Conservation (phyloP, 805 yeast genomes). For the Pichia occidentalis region DNA sequence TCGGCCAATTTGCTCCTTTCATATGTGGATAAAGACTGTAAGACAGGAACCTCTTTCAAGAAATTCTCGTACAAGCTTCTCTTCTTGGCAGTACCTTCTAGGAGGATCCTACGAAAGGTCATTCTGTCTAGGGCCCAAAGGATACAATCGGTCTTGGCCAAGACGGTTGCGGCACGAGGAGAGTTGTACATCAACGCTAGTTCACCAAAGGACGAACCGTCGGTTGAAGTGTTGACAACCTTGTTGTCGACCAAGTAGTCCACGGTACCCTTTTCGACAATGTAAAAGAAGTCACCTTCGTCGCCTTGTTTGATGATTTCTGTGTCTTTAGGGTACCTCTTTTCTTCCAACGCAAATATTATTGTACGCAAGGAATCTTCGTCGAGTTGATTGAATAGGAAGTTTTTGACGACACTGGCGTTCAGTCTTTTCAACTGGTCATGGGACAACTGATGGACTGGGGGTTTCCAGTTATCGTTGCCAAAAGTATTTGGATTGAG, state of each 20-base stretch:
- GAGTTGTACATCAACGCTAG: slow-evolving; percentile 95
- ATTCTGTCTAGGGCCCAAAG: slow-evolving; percentile 92
- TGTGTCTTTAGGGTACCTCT: slow-evolving; percentile 48
- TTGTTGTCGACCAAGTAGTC: slow-evolving; percentile 69
- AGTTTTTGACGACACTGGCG: slow-evolving; percentile 69
- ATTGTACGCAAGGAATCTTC: slow-evolving; percentile 70
- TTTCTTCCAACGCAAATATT: slow-evolving; percentile 77
- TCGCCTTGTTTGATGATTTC: slow-evolving; percentile 85
- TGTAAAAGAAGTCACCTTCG: slow-evolving; percentile 88
- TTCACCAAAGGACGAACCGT: slow-evolving; percentile 93
- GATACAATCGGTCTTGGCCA: slow-evolving; percentile 61
- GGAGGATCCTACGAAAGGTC: slow-evolving; percentile 84
- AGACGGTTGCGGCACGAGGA: slow-evolving; percentile 94
- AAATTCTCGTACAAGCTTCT: slow-evolving; percentile 87
- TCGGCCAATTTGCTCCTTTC: slow-evolving; percentile 92
- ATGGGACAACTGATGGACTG: slow-evolving; percentile 53
- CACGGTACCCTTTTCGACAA: slow-evolving; percentile 78
- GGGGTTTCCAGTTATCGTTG: slow-evolving; percentile 66
- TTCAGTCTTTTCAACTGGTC: slow-evolving; percentile 66
- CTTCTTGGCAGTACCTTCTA: slow-evolving; percentile 86
- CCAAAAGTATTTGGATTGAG: slow-evolving; percentile 65
- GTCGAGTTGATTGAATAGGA: slow-evolving; percentile 79
- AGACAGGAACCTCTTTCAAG: slow-evolving; percentile 77
- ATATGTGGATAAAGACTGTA: slow-evolving; percentile 63
- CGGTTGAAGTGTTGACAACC: slow-evolving; percentile 67